Evolutionary conservation across 768 basidiomycete genomes (phyloP), one percentile per base, ranked within the genome.

Genomic region (Lactarius hatsudake): DNA sequence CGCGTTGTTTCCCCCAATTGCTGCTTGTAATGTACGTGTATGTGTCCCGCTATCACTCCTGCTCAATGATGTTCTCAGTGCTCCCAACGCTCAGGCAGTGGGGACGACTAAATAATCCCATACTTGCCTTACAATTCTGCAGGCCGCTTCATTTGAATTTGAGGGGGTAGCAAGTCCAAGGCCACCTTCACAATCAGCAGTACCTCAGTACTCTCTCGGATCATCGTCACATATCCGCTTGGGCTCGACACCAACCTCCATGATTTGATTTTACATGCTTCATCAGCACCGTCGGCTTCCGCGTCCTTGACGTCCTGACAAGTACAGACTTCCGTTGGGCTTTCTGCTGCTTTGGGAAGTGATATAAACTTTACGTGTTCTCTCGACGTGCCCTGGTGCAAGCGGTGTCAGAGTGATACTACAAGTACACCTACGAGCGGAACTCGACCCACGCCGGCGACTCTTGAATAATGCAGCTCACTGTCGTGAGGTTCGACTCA

Each of bases 101-200:
- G 86, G 58, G 88, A 81, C 5, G 90, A 89, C 26, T 79, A 80
- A 48, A 85, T 10, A 36, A 13, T 12, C 87, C 12, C 85, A 87
- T 3, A 82, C 82, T 13, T 81, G 87, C 20, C 76, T 40, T 40
- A 40, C 90, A 7, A 90, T 92, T 69, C 90, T 91, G 0, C 89
- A 90, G 71, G 90, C 90, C 6, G 84, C 90, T 1, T 75, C 92
- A 28, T 82, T 93, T 62, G 92, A n/a, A 90, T 72, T 81, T 91
- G 53, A 87, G 84, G 63, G 91, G 90, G 7, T 84, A 87, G 62
- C 87, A 90, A 26, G 73, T 73, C 64, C 80, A 77, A 72, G 67
- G 69, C 28, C 71, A 42, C 20, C 62, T 54, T 45, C 72, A 59
- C n/a, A 53, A 17, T 69, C 7, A 57, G 53, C 69, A 62, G 36